Conservation (phyloP, 495 filamentous ascomycete genomes). For the Choiromyces venosus region DNA sequence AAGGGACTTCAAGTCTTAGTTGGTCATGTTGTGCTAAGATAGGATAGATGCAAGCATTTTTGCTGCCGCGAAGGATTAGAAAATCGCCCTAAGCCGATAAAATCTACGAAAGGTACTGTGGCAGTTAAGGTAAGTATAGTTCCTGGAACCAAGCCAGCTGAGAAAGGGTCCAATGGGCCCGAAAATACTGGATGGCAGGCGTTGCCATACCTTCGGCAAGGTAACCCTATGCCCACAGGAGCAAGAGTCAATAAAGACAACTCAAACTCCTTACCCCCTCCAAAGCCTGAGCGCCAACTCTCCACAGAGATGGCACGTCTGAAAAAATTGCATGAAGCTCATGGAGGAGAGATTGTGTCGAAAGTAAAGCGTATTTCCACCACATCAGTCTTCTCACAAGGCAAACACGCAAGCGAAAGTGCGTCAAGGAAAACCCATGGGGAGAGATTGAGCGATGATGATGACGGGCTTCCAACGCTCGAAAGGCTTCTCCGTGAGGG, state of each 20-base stretch:
- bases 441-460: neutral
- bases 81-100: constrained; percentile 62
- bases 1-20: constrained; percentile 16
- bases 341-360: neutral
- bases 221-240: neutral
- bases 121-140: constrained; percentile 30
- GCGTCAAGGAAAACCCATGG: neutral
- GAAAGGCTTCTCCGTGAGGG: neutral
- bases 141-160: neutral
- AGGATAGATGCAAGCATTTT: constrained; percentile 63
- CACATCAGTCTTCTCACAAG: neutral
- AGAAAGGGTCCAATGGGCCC: neutral
- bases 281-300: neutral
- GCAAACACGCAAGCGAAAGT: neutral
- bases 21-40: constrained; percentile 43
- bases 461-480: neutral
- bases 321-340: neutral
- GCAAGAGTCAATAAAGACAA: neutral
- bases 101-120: constrained; percentile 13
- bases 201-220: neutral
- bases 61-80: constrained; percentile 88
- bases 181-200: neutral
- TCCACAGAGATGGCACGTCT: neutral
- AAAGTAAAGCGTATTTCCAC: neutral
- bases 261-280: neutral